These are phyloP conservation scores for Moricandia arvensis DNA, from an alignment of 345 rosid species.

Conservation along the genomic window DNA sequence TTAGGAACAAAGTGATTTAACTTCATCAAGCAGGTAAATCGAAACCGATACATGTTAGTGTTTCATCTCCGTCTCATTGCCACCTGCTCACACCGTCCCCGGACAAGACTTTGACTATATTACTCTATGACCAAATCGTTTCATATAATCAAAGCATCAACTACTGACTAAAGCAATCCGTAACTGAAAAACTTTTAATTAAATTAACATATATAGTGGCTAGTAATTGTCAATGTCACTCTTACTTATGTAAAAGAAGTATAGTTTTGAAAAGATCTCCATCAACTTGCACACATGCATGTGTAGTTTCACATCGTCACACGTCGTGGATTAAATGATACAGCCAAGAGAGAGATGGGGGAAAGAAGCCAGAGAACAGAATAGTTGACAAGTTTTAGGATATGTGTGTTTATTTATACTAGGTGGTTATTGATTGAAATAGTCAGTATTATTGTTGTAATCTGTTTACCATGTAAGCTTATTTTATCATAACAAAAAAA, in stretches of 20 bases:
- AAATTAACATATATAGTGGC: not conserved
- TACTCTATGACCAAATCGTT: not conserved
- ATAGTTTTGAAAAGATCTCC: constrained; percentile 10
- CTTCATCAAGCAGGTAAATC: no score
- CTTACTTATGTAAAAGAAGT: not conserved
- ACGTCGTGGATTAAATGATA: not conserved
- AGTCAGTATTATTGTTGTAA: not conserved
- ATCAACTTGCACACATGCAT: not conserved
- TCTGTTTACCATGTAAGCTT: not conserved
- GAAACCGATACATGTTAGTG: no score
- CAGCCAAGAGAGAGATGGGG: not conserved
- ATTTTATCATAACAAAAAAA: no score
- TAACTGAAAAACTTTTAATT: not conserved
- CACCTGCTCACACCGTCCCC: no score
- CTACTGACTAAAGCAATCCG: constrained; percentile 6
- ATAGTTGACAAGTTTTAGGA: not conserved
- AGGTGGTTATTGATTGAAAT: constrained; percentile 2
- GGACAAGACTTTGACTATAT: not conserved
- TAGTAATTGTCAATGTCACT: constrained; percentile 8
- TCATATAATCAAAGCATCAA: no score
- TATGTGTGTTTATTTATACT: not conserved
- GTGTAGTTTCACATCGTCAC: not conserved
- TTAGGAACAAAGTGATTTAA: no score
- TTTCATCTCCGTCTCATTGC: no score
- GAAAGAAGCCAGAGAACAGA: not conserved